A percentile compares a stretch with the other conserved stretches of the same genome.
phyloP scores from a whole-genome alignment of 306 rosid genomes.

The Cucurbita argyrosperma region DNA sequence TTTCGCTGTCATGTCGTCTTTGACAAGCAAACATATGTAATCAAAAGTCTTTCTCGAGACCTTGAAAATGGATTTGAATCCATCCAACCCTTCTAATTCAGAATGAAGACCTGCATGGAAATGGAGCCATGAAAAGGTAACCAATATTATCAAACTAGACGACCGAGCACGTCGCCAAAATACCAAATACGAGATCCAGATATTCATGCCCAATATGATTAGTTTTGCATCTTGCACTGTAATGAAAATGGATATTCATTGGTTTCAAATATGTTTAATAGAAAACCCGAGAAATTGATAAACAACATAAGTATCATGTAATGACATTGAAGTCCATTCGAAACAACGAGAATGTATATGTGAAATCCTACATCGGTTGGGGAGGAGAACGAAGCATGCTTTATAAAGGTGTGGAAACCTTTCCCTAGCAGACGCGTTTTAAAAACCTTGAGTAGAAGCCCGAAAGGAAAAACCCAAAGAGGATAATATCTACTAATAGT shows the following conservation, averaged over 20 bases:
- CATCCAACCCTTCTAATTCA: constrained; percentile 22
- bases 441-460: too few species aligned
- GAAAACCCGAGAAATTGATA: neutral
- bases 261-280: neutral
- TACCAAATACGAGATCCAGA: neutral
- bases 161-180: neutral
- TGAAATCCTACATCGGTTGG: too few species aligned
- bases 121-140: neutral
- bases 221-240: neutral
- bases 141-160: neutral
- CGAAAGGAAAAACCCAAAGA: too few species aligned
- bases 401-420: too few species aligned
- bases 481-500: too few species aligned
- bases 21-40: constrained; percentile 77
- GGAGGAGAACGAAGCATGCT: too few species aligned
- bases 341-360: neutral
- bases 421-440: too few species aligned
- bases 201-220: neutral
- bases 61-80: constrained; percentile 43
- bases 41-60: constrained; percentile 55
- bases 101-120: neutral
- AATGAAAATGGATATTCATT: neutral
- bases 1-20: constrained; percentile 57
- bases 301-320: neutral
- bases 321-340: neutral